These are phyloP conservation scores for Polyporus tsugae DNA, from an alignment of 1,284 basidiomycete genomes.

Conservation along the genomic window DNA sequence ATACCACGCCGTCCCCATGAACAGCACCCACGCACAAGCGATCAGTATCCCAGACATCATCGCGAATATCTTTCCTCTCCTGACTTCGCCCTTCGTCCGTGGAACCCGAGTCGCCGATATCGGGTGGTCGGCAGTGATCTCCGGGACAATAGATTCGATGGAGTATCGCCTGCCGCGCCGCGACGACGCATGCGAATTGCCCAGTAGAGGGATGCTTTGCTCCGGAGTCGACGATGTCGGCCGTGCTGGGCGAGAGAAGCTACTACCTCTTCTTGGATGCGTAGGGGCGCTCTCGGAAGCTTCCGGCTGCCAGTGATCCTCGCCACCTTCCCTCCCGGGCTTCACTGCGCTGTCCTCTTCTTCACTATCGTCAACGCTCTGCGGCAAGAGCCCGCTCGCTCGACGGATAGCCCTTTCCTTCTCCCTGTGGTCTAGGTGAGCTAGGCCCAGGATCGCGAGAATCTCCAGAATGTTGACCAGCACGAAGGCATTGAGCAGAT, in stretches of 20 bases:
- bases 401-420: conserved; percentile 38
- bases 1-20: conserved; percentile 68
- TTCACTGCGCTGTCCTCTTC: conserved; percentile 17
- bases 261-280: conserved; percentile 16
- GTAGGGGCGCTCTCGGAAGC: conserved; percentile 16
- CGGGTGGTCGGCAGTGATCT: conserved; percentile 19
- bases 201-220: conserved; percentile 39
- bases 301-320: conserved; percentile 26
- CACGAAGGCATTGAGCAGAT: conserved; percentile 66
- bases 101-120: conserved; percentile 37
- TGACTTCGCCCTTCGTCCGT: conserved; percentile 48
- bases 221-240: conserved; percentile 33
- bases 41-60: conserved; percentile 55
- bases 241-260: conserved; percentile 14
- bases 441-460: conserved; percentile 56
- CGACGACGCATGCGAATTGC: conserved; percentile 35
- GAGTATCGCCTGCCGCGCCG: conserved; percentile 37
- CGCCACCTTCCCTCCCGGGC: conserved; percentile 22
- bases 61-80: conserved; percentile 61
- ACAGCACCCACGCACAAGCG: conserved; percentile 68
- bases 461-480: conserved; percentile 69
- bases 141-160: conserved; percentile 29
- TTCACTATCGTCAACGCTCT: conserved; percentile 31
- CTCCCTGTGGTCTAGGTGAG: conserved; percentile 52
- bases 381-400: conserved; percentile 32